A percentile compares a stretch with the other conserved stretches of the same genome.
Evolutionary conservation across 768 basidiomycete genomes (phyloP).

Genomic region (Leccinellum luteum): DNA sequence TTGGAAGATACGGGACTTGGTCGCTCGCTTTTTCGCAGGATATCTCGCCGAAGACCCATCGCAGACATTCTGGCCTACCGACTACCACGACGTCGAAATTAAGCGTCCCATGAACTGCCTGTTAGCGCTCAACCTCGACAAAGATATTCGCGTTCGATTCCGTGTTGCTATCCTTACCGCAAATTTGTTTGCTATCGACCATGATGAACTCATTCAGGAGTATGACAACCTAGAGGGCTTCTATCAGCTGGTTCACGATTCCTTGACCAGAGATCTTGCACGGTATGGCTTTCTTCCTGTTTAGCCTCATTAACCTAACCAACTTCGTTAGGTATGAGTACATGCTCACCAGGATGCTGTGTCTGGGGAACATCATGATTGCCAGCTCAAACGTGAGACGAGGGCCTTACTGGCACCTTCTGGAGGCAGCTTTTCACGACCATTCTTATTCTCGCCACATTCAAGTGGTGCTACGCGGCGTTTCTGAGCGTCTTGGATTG

Average conservation of each 20-base stretch:
- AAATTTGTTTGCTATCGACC: slow-evolving; percentile 49
- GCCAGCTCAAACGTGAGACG: slow-evolving; percentile 73
- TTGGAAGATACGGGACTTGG: slow-evolving; percentile 67
- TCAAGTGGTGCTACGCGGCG: slow-evolving; percentile 54
- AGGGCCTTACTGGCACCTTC: slow-evolving; percentile 83
- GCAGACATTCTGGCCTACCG: slow-evolving; percentile 46
- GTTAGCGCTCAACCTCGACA: slow-evolving; percentile 56
- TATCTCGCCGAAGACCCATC: slow-evolving; percentile 61
- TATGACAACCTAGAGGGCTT: slow-evolving; percentile 25
- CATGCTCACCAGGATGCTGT: slow-evolving; percentile 71
- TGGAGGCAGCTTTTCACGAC: slow-evolving; percentile 57
- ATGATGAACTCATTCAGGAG: slow-evolving; percentile 29
- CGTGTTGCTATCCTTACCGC: slow-evolving; percentile 63
- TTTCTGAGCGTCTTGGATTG: slow-evolving; percentile 69
- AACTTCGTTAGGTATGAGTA: slow-evolving; percentile 56
- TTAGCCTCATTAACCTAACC: slow-evolving; percentile 16
- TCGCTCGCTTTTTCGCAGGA: slow-evolving; percentile 61
- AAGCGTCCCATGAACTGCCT: slow-evolving; percentile 46
- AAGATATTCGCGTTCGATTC: slow-evolving; percentile 83
- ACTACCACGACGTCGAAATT: slow-evolving; percentile 27
- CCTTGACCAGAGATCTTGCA: slow-evolving; percentile 43
- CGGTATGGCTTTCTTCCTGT: slow-evolving; percentile 40
- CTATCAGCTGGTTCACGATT: slow-evolving; percentile 48
- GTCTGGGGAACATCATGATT: slow-evolving; percentile 75
- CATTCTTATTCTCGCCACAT: slow-evolving; percentile 32